Conservation (phyloP, 257 asterid species). For the Solanum boliviense region DNA sequence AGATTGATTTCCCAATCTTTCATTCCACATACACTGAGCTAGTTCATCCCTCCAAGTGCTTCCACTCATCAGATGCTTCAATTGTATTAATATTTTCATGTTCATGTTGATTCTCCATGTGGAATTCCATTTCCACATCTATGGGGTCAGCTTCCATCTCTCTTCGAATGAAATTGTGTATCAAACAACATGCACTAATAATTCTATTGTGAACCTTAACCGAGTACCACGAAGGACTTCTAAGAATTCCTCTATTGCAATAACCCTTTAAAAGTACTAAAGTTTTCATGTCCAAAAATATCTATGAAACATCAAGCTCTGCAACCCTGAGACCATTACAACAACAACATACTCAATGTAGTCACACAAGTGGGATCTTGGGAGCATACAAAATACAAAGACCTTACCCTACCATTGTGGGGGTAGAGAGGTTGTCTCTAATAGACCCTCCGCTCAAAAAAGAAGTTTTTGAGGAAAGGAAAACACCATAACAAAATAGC, state of each 20-base stretch:
- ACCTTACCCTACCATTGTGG: neutral
- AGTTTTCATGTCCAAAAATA: neutral
- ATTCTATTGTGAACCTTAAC: too few relatives aligned
- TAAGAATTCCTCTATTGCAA: neutral
- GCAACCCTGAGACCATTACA: neutral
- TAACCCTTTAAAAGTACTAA: neutral
- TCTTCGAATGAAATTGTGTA: too few relatives aligned
- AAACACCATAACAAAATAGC: neutral
- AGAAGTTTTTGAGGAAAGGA: neutral
- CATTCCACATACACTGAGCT: too few relatives aligned
- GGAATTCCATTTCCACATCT: too few relatives aligned
- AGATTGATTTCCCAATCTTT: too few relatives aligned
- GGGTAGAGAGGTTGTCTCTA: neutral
- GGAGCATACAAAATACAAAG: neutral
- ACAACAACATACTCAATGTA: neutral
- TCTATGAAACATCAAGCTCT: neutral
- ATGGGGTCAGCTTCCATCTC: too few relatives aligned
- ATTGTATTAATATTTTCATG: too few relatives aligned
- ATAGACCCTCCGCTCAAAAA: neutral
- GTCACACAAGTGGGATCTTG: neutral
- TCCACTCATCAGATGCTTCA: too few relatives aligned
- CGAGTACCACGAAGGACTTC: too few relatives aligned
- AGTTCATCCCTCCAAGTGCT: too few relatives aligned
- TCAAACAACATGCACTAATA: too few relatives aligned
- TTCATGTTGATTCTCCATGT: too few relatives aligned